Evolutionary conservation across 352 stramenopile genomes (phyloP).

Genomic region (Pythium periplocum): DNA sequence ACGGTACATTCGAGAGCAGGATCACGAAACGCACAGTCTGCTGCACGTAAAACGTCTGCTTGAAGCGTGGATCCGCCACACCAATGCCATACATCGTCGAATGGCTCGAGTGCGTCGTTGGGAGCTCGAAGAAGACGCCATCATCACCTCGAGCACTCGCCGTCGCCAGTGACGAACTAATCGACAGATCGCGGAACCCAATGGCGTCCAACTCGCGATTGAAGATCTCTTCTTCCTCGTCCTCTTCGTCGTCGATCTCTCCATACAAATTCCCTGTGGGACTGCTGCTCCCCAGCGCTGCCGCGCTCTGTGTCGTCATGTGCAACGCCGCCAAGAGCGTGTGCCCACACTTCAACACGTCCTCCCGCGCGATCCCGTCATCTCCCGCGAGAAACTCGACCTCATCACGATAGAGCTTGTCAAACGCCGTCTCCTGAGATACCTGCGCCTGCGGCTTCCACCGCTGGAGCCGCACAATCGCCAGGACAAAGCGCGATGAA

Average conservation of each 20-base stretch:
- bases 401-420: conserved; percentile 19
- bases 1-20: conserved; percentile 39
- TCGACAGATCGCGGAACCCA: conserved; percentile 14
- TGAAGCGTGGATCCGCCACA: conserved; percentile 31
- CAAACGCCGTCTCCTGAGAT: neutral
- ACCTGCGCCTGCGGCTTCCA: conserved; percentile 3
- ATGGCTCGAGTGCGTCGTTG: conserved; percentile 13
- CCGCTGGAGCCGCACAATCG: conserved; percentile 21
- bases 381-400: conserved; percentile 25
- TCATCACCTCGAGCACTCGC: conserved; percentile 8
- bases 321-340: conserved; percentile 21
- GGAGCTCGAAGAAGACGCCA: conserved; percentile 49
- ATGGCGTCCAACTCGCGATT: conserved; percentile 52
- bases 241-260: conserved; percentile 16
- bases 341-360: conserved; percentile 22
- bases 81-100: conserved; percentile 38
- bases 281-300: conserved; percentile 7
- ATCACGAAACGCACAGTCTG: conserved; percentile 47
- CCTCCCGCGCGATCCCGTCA: conserved; percentile 6
- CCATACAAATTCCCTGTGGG: conserved; percentile 7
- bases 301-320: conserved; percentile 3
- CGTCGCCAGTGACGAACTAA: too few relatives aligned
- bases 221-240: conserved; percentile 69
- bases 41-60: conserved; percentile 31
- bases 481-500: conserved; percentile 17